Evolutionary conservation across 2,329 filamentous ascomycete species (phyloP).

Genomic region (Botrytis fragariae): DNA sequence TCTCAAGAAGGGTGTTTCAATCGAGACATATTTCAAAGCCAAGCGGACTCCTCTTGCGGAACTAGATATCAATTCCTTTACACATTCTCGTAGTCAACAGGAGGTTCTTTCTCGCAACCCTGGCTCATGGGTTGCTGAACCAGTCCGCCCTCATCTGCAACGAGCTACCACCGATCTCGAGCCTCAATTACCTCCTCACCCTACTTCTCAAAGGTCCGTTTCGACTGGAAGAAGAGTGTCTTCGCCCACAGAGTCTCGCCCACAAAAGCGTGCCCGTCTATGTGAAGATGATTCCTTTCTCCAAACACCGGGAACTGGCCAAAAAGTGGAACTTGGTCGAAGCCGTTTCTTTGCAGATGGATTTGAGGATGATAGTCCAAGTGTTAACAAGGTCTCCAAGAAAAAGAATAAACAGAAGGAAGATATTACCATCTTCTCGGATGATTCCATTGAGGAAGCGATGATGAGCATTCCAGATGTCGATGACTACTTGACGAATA

Average conservation of each 20-base stretch:
- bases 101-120: constrained; percentile 53
- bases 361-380: constrained; percentile 41
- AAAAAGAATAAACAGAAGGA: constrained; percentile 45
- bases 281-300: constrained; percentile 46
- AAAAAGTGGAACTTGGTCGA: constrained; percentile 38
- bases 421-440: constrained; percentile 50
- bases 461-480: constrained; percentile 46
- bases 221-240: constrained; percentile 44
- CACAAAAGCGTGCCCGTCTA: constrained; percentile 50
- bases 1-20: constrained; percentile 58
- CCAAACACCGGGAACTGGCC: constrained; percentile 28
- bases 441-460: constrained; percentile 50
- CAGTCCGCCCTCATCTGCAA: constrained; percentile 39
- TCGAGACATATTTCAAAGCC: constrained; percentile 63
- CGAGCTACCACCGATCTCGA: constrained; percentile 34
- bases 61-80: constrained; percentile 65
- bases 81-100: constrained; percentile 63
- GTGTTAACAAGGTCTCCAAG: constrained; percentile 37
- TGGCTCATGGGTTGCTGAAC: constrained; percentile 53
- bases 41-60: constrained; percentile 63
- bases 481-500: constrained; percentile 25
- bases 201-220: constrained; percentile 40
- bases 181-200: constrained; percentile 37
- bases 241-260: constrained; percentile 43
- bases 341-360: constrained; percentile 49